Conservation (phyloP, 164 flowering plant species). For the Paratinospora sagittata region DNA sequence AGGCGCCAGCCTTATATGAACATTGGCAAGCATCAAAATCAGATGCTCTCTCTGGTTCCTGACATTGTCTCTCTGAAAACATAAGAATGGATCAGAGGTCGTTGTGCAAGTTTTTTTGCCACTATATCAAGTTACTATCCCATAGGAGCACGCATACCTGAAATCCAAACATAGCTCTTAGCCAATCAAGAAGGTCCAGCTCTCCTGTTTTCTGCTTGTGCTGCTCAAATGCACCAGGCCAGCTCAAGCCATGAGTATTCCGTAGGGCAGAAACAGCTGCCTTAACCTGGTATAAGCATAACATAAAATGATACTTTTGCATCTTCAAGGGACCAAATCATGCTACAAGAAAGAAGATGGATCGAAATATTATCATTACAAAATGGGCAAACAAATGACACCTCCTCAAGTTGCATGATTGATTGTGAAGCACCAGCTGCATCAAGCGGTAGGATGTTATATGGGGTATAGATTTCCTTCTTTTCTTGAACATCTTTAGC, state of each 20-base stretch:
- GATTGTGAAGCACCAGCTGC: constrained; percentile 90
- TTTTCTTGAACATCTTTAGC: constrained; percentile 94
- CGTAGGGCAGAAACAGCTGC: constrained; percentile 83
- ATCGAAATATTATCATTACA: neutral
- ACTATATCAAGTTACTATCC: neutral
- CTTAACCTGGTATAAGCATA: constrained; percentile 52
- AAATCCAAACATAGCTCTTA: constrained; percentile 97
- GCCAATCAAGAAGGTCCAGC: constrained; percentile 92
- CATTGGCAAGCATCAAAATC: constrained; percentile 74
- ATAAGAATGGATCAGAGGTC: constrained; percentile 16
- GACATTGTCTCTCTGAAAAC: constrained; percentile 84
- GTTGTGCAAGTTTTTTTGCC: neutral
- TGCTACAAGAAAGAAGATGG: neutral
- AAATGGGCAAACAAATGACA: constrained; percentile 9
- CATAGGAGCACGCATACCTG: constrained; percentile 44
- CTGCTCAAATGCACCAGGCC: constrained; percentile 83
- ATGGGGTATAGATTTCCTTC: constrained; percentile 88
- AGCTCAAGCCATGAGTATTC: constrained; percentile 75
- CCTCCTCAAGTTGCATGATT: constrained; percentile 97
- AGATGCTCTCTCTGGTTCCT: constrained; percentile 95
- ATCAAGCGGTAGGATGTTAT: constrained; percentile 94
- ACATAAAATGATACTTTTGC: neutral
- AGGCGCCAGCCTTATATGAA: constrained; percentile 78
- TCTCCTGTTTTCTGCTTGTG: constrained; percentile 73
- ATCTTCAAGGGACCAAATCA: neutral